Evolutionary conservation across 768 basidiomycete species (phyloP).

Genomic region (Russula dissimulans): DNA sequence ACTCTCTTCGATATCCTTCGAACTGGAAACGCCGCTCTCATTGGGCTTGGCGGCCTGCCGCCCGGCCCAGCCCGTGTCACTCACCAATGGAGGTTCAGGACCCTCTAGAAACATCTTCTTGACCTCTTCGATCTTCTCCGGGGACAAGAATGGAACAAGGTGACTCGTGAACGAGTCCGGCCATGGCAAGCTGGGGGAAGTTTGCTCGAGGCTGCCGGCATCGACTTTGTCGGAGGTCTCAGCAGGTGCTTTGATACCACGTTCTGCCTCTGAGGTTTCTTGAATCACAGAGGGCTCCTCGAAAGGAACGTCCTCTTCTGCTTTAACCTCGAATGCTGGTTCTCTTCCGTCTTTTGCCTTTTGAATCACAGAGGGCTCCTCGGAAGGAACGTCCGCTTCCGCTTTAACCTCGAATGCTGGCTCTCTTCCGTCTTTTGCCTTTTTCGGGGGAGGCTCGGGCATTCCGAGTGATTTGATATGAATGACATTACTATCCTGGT

Average conservation of each 20-base stretch:
- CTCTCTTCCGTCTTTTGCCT: constrained; percentile 26
- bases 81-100: constrained; percentile 61
- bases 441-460: constrained; percentile 49
- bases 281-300: constrained; percentile 16
- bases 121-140: constrained; percentile 47
- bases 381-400: constrained; percentile 15
- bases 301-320: constrained; percentile 18
- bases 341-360: no score
- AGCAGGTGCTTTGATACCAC: background rate
- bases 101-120: constrained; percentile 77
- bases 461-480: constrained; percentile 71
- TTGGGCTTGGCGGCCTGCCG: constrained; percentile 32
- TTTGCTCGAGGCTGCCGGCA: constrained; percentile 16
- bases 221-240: constrained; percentile 2
- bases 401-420: constrained; percentile 11
- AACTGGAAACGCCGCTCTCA: constrained; percentile 20
- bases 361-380: constrained; percentile 13
- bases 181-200: constrained; percentile 41
- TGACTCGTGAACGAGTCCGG: constrained; percentile 46
- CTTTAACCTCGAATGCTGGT: no score
- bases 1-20: constrained; percentile 20
- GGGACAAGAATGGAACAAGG: constrained; percentile 56
- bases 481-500: constrained; percentile 68
- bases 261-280: constrained; percentile 4
- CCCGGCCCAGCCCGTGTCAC: constrained; percentile 68